Evolutionary conservation across 2,329 filamentous ascomycete genomes (phyloP).

Genomic region (Xylariomycetidae sp.): DNA sequence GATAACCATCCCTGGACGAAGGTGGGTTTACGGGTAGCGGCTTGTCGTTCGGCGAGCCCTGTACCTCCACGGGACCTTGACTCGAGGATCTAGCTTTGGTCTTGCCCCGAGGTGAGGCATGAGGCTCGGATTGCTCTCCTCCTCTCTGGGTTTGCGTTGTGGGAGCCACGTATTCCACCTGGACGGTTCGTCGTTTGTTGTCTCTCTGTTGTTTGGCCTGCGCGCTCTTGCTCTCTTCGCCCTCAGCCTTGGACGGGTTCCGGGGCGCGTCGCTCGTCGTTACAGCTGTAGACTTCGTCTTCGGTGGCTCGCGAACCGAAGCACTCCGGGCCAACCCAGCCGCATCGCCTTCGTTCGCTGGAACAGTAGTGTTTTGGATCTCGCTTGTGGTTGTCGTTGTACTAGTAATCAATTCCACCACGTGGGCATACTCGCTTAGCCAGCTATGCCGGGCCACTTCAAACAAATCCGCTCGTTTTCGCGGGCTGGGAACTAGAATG

Average conservation of each 20-base stretch:
- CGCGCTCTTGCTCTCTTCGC: slow-evolving; percentile 47
- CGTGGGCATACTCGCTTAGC: slow-evolving; percentile 94
- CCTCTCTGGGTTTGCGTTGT: slow-evolving; percentile 79
- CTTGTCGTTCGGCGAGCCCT: slow-evolving; percentile 43
- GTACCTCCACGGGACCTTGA: slow-evolving; percentile 44
- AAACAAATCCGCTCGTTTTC: slow-evolving; percentile 91
- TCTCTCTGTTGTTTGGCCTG: slow-evolving; percentile 66
- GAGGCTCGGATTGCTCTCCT: slow-evolving; percentile 29
- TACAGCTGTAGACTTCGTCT: slow-evolving; percentile 50
- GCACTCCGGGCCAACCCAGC: slow-evolving; percentile 73
- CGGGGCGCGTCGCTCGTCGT: slow-evolving; percentile 59
- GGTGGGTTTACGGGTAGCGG: slow-evolving; percentile 54
- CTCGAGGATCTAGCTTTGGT: slow-evolving; percentile 49
- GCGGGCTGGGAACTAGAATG: slow-evolving; percentile 90
- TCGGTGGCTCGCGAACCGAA: slow-evolving; percentile 83
- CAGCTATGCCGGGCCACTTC: slow-evolving; percentile 97
- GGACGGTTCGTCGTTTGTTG: slow-evolving; percentile 87
- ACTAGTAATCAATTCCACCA: slow-evolving; percentile 95
- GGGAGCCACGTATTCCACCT: slow-evolving; percentile 95
- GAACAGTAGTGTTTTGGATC: slow-evolving; percentile 72
- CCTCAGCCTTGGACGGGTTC: slow-evolving; percentile 69
- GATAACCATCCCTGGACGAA: slow-evolving; percentile 36
- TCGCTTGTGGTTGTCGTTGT: slow-evolving; percentile 83
- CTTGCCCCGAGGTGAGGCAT: slow-evolving; percentile 24
- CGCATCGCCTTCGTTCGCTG: slow-evolving; percentile 50